Evolutionary conservation across 805 yeast species (phyloP), one percentile per base, ranked within the genome.

Genomic region (Ogataea parapolymorpha): DNA sequence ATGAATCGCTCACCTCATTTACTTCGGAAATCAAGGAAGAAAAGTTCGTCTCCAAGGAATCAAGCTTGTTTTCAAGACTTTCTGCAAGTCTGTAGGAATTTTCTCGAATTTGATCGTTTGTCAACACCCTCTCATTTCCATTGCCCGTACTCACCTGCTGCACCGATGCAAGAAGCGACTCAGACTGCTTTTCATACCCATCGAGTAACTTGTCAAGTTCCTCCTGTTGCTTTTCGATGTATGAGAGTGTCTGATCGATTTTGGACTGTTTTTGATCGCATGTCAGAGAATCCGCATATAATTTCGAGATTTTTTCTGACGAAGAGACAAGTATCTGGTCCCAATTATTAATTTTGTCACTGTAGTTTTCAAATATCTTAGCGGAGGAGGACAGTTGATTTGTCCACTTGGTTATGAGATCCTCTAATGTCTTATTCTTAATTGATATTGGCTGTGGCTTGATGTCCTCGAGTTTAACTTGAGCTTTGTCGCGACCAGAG

Each of bases 331-430:
- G 70, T 13, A 82, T 77, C 48, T 77, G 75, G 61, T 93, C 99
- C 97, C 98, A 93, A 38, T 75, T 73, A 46, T 82, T 80, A 15
- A 91, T 80, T 45, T 82, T 83, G 17, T 71, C 68, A 7, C 96
- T 80, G 59, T 87, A 91, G 10, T 71, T 64, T 44, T 82, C 82
- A 65, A 90, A 93, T 26, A 85, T 81, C 18, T 74, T 72, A 2
- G 91, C 77, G 0, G 93, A 79, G 11, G 77, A 72, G 2, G 91
- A 71, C 44, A 93, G 65, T 51, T 93, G 95, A 41, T 80, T 79
- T 0, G 97, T 85, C 99, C 99, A 93, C 63, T 85, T 89, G 11
- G 89, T 77, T 31, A 93, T 85, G 50, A 93, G 73, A 59, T 93
- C 98, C 56, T 93, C 98, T 56, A 93, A 69, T 1, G 96, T 88